Evolutionary conservation across 768 basidiomycete genomes (phyloP), one percentile per base, ranked within the genome.

Genomic region (Xerocomellus amylosporus): DNA sequence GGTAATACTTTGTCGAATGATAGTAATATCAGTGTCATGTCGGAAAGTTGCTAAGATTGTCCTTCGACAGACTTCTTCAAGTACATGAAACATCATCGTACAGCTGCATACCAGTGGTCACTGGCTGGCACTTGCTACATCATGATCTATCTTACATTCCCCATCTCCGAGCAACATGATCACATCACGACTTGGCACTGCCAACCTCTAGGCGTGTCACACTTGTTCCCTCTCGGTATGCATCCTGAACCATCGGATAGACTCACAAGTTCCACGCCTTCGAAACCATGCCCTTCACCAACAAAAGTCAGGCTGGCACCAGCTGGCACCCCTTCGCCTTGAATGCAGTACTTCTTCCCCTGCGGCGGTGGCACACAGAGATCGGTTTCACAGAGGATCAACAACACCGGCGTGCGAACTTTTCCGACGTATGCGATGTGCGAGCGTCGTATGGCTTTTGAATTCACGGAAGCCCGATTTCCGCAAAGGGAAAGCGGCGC

Each of bases 341-440:
- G 53, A 87, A 66, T 3, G 82, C 80, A 88, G 62, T 80, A 84
- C 6, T 72, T 74, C 47, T 77, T 74, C 0, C 80, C 80, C 49
- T 88, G 85, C 6, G 76, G 74, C 0, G 83, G 78, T 7, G 81
- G 75, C 0, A 84, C 86, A 1, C 86, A 70, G 42, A 76, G 64
- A 63, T 88, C 85, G 10, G 73, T 71, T 3, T 75, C 75, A 0
- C 86, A 86, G n/a, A 87, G 69, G 33, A 82, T 63, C 26, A 88
- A 66, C 26, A 84, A 69, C 9, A 86, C 82, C 0, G 80, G 79
- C 4, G 77, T 68, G 30, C 66, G 68, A 19, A 87, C 78, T 2
- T 67, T 59, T 45, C 78, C 75, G n/a, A 83, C 73, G 36, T n/a
- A n/a, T n/a, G 74, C 60, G 17, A 86, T 80, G 0, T 86, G 84